Evolutionary conservation across 305 asterid genomes (phyloP), one percentile per base, ranked within the genome.

Genomic region (Solanum hybrid): DNA sequence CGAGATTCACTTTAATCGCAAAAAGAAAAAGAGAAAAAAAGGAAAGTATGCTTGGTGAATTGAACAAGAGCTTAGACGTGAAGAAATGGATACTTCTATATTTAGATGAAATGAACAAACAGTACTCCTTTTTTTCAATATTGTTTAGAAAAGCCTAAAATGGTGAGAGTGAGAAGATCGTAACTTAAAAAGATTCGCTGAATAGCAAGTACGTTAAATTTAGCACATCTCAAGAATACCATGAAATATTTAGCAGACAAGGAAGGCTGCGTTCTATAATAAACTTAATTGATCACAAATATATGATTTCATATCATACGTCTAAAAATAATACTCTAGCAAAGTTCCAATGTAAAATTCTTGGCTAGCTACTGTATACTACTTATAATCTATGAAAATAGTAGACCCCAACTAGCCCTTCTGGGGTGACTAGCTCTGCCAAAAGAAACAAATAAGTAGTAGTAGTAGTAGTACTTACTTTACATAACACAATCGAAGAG

Each of bases 401-500:
- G 51, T 20, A 39, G 6, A 12, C 31, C 37, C 13, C 5, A 65
- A 0, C 78, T 77, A 37, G 27, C 7, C 89, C 89, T 88, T 73
- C 8, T 10, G 14, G 20, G 3, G 31, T 31, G 20, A 31, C 77
- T 61, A 29, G 51, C 84, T 37, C 31, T 15, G 3, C 13, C 9
- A 70, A 87, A n/a, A 87, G 38, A 70, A 11, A 38, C 68, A 38
- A 76, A 17, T 87, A 22, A 10, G 36, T 90, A 86, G 79, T 37
- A 38, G 12, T 37, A 8, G 11, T 9, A 15, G 33, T 90, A 86
- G 79, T 78, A 79, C 10, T 90, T 78, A 79, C 7, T 90, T 68
- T 86, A 89, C 86, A 89, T 90, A 45, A 85, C 92, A 93, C 95
- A 93, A 78, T n/a, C 91, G 95, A 94, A 96, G 89, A 93, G 96